phyloP scores from a whole-genome alignment of 768 basidiomycete genomes.

The Lactarius vividus region DNA sequence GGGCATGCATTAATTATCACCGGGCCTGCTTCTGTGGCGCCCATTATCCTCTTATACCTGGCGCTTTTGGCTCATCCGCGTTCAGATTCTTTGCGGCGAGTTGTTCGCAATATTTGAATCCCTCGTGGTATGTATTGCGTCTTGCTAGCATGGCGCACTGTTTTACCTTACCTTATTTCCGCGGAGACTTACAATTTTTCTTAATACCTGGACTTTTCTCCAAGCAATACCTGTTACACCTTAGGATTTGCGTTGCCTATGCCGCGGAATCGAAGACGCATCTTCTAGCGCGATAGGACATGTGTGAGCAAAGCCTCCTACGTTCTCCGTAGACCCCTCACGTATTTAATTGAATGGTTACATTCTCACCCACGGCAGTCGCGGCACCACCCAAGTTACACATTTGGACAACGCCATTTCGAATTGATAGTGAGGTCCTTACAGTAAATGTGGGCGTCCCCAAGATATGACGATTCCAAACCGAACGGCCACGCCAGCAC shows the following conservation, averaged over 20 bases:
- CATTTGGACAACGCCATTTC: background rate
- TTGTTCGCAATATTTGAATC: background rate
- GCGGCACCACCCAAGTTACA: background rate
- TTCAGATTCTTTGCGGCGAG: background rate
- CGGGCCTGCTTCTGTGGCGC: background rate
- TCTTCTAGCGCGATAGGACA: background rate
- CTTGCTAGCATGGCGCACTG: background rate
- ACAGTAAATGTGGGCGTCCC: background rate
- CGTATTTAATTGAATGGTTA: background rate
- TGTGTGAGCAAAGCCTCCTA: background rate
- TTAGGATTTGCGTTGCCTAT: background rate
- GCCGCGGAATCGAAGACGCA: background rate
- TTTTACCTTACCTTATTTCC: background rate
- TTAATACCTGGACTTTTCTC: background rate
- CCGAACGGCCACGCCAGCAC: background rate
- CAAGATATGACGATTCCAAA: background rate
- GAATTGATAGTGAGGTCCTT: background rate
- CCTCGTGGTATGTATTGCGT: background rate
- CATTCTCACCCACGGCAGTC: background rate
- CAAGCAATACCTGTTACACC: background rate
- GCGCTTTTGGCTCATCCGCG: background rate
- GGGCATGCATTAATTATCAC: background rate
- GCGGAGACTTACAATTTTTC: background rate
- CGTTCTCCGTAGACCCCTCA: background rate
- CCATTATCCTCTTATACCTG: background rate